Percentiles rank a stretch among this genome's conserved stretches.
These are phyloP conservation scores for Grosmannia huntii DNA, from an alignment of 2,329 filamentous ascomycete genomes.

Conservation along the genomic window DNA sequence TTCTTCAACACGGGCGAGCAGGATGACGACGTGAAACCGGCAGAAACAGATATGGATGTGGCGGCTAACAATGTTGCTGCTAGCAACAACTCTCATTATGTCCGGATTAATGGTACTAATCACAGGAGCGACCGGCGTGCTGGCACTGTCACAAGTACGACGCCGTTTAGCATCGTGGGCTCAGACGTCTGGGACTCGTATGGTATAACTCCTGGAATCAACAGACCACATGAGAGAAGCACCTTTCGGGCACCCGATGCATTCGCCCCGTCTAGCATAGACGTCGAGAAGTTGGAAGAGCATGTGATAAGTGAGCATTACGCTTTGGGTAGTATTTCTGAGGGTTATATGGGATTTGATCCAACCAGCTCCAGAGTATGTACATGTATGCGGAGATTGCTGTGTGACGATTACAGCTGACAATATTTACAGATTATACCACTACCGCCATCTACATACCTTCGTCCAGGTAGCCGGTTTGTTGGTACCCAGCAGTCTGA, in stretches of 20 bases:
- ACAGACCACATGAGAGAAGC: conserved; percentile 11
- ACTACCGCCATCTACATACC: conserved; percentile 69
- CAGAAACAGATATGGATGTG: conserved; percentile 15
- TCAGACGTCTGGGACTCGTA: conserved; percentile 12
- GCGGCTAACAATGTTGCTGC: not conserved
- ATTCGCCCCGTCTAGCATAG: conserved; percentile 11
- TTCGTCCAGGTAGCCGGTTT: conserved; percentile 81
- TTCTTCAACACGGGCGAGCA: conserved; percentile 5
- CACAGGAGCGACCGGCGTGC: not conserved
- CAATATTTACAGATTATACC: conserved; percentile 47
- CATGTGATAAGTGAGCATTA: conserved; percentile 16
- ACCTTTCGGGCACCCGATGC: not conserved
- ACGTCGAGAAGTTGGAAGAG: conserved; percentile 24
- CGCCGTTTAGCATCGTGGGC: conserved; percentile 1
- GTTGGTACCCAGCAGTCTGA: conserved; percentile 87
- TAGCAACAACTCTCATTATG: not conserved
- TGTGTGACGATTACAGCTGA: not conserved
- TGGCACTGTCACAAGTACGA: not conserved
- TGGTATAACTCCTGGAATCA: not conserved
- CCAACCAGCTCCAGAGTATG: conserved; percentile 42
- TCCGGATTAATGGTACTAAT: not conserved
- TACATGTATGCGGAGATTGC: not conserved
- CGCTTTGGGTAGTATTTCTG: conserved; percentile 18
- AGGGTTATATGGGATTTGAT: conserved; percentile 36
- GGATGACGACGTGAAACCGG: conserved; percentile 15